phyloP scores from a whole-genome alignment of 306 rosid genomes.

The Canavalia gladiata region DNA sequence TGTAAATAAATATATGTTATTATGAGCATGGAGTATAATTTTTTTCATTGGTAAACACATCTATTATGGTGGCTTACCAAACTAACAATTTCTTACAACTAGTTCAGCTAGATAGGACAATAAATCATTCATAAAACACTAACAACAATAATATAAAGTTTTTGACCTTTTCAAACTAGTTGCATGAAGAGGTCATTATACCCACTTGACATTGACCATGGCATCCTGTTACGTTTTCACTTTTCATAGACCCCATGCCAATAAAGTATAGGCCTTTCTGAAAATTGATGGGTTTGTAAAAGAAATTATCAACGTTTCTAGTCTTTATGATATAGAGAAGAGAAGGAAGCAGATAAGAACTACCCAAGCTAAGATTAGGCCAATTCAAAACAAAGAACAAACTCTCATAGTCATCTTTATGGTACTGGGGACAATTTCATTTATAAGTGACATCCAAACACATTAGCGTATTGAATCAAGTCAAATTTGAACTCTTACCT shows the following conservation, averaged over 20 bases:
- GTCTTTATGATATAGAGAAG: not conserved
- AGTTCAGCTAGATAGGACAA: constrained; percentile 12
- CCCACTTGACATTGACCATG: not conserved
- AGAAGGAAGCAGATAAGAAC: constrained; percentile 30
- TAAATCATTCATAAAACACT: not conserved
- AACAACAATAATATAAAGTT: not conserved
- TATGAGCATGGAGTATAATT: too few species aligned
- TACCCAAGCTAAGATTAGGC: constrained; percentile 16
- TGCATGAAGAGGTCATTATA: constrained; percentile 28
- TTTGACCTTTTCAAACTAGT: constrained; percentile 41
- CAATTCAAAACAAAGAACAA: constrained; percentile 35
- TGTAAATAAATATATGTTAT: too few species aligned
- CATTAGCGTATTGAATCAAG: not conserved
- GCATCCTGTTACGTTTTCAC: not conserved
- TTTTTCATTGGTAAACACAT: too few species aligned
- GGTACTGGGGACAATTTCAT: constrained; percentile 22
- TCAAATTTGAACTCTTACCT: constrained; percentile 22
- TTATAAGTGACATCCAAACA: not conserved
- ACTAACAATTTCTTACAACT: not conserved
- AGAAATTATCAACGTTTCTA: not conserved
- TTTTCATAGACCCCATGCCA: constrained; percentile 23
- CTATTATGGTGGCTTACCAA: not conserved
- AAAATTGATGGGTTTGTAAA: not conserved
- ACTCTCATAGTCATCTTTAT: not conserved
- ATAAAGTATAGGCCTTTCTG: not conserved